Evolutionary conservation across 139 green algal genomes (phyloP), one percentile per base, ranked within the genome.

Genomic region (Closterium sp.): DNA sequence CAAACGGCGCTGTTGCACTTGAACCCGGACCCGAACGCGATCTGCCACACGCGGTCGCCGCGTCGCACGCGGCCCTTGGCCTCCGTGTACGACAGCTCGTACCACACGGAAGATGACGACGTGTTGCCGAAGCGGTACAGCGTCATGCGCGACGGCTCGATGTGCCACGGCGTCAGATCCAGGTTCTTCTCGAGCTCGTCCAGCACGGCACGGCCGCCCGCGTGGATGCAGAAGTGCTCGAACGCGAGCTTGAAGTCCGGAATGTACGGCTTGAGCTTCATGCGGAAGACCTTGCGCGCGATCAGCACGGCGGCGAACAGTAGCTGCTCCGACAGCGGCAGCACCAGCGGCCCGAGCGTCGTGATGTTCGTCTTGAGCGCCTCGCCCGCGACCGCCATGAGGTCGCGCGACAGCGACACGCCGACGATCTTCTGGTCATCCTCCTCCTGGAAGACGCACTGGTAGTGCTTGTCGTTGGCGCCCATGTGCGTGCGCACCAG

Each of bases 151-250:
- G 93, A 97, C 36, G 97, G 97, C 91, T 97, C 96, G 83, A 97
- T 95, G 34, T 96, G 93, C 0, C 92, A 87, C 16, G 88, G 89
- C 0, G 92, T 95, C 35, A 98, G 94, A 69, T 95, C 81, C 89
- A 99, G 95, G 96, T 99, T 98, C 95, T 97, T 97, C 95, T 99
- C 97, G 86, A 99, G 98, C 93, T 98, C 98, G 85, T 99, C 97
- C 36, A 99, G 97, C n/a, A 99, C 97, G 25, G 95, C 97, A 12
- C 97, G 95, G 5, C 97, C 97, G 33, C 96, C 97, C 1, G 97
- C 99, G 96, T 99, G 97, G 90, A 99, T 99, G 96, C 98, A 99
- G 89, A 99, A 97, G 93, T 99, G 97, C 94, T 99, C 96, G 90
- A 99, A 99, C 4, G 98, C 98, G 10, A 97, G 96, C 94, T 98